Base-by-base conservation (phyloP, 176 grass and related monocot species). In the Musa acuminata region DNA sequence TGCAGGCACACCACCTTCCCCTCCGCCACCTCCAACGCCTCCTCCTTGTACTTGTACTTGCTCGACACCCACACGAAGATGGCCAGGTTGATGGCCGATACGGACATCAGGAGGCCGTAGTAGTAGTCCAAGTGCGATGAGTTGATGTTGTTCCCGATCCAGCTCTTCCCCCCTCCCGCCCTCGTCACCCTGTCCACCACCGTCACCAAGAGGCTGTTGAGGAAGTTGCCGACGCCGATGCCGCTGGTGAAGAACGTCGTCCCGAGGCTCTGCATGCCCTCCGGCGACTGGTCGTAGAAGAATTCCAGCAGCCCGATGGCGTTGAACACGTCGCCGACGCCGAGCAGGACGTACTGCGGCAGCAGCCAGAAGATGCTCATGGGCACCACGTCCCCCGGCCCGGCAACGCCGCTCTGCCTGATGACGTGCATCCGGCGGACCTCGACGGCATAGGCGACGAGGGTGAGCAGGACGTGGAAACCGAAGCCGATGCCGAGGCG, bases 281-380 rank as follows among this genome's bases (percentile, higher is more conserved):
- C 86, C 23, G 86, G 90, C 17, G 83, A 92, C 78, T 92, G 90
- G 52, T 92, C 86, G 51, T 92, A 92, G 86, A 92, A 92, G 79
- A 92, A 92, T 71, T 92, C 90, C 51, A 89, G 81, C 78, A 92
- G 72, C 16, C 90, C 90, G 27, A 92, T 85, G 62, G 90, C 77
- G 51, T 76, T 86, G 81, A 92, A 92, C 58, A 92, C 90, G 65
- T 92, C 90, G 67, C 84, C 86, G 13, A 92, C 68, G 13, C 90
- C 90, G 6, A 93, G 77, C 21, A 93, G 72, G 23, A 80, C 64
- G 78, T 93, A 93, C 78, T 93, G 90, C 22, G 90, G 90, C 75
- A 93, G 84, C 60, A 93, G 77, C 90, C 90, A 93, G 80, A 93
- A 80, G 43, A 93, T 81, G 73, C 82, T 87, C 87, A 93, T 93